phyloP scores from a whole-genome alignment of 768 basidiomycete genomes.

The Rhodosporidiobolus odoratus region DNA sequence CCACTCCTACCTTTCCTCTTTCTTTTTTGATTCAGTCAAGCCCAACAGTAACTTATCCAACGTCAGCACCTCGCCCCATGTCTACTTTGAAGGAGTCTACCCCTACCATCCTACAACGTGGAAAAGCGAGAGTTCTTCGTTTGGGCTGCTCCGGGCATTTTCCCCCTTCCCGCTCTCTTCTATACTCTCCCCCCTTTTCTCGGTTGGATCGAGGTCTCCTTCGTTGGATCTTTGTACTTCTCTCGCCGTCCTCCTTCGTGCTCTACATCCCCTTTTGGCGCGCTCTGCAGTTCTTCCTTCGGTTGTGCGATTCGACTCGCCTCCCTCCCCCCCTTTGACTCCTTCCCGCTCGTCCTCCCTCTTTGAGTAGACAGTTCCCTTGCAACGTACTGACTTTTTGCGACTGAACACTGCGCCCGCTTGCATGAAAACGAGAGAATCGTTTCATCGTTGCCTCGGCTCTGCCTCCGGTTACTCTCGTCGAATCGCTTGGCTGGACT shows the following conservation, averaged over 20 bases:
- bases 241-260: not conserved
- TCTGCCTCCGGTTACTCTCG: not conserved
- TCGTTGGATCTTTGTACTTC: conserved; percentile 1
- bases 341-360: not conserved
- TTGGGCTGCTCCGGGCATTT: conserved; percentile 2
- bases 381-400: not conserved
- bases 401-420: not conserved
- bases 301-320: not conserved
- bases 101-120: not conserved
- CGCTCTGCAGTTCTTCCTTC: too few relatives aligned
- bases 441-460: not conserved
- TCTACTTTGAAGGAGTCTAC: conserved; percentile 7
- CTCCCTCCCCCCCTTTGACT: not conserved
- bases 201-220: conserved; percentile 7
- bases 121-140: conserved; percentile 11
- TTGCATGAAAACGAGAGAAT: not conserved
- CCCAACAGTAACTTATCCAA: conserved; percentile 10
- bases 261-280: too few relatives aligned
- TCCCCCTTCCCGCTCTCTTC: not conserved
- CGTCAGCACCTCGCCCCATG: not conserved
- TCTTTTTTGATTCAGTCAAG: not conserved
- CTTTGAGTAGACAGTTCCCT: not conserved
- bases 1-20: not conserved
- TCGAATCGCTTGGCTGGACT: too few relatives aligned
- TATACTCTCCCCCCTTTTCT: not conserved